These are phyloP conservation scores for Ceratocystis lukuohia DNA, from an alignment of 2,329 filamentous ascomycete species.

Conservation along the genomic window DNA sequence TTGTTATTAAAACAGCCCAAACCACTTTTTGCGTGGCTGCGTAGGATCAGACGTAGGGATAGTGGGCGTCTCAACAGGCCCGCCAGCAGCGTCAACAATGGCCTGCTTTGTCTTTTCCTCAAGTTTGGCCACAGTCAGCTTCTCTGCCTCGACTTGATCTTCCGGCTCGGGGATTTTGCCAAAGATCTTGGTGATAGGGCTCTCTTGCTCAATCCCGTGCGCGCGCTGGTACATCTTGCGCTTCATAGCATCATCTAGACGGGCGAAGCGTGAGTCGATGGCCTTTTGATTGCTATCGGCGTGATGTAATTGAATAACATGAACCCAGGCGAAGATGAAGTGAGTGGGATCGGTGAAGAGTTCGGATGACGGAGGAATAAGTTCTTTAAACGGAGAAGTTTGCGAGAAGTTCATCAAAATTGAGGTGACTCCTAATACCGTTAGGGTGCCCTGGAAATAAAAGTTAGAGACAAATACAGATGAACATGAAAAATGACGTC, in stretches of 20 bases:
- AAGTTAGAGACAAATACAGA: conserved; percentile 5
- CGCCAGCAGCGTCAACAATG: conserved; percentile 14
- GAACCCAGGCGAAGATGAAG: conserved; percentile 50
- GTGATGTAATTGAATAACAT: conserved; percentile 66
- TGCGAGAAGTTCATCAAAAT: conserved; percentile 66
- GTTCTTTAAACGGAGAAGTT: conserved; percentile 65
- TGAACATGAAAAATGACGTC: not conserved
- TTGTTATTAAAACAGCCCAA: conserved; percentile 15
- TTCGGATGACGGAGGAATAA: conserved; percentile 59
- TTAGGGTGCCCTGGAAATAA: conserved; percentile 44
- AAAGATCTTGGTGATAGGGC: conserved; percentile 38
- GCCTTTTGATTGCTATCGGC: conserved; percentile 56
- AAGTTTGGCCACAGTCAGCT: conserved; percentile 21
- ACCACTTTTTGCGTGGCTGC: conserved; percentile 18
- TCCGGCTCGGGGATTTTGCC: conserved; percentile 28
- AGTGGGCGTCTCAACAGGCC: not conserved
- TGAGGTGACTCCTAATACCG: conserved; percentile 55
- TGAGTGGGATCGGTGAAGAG: conserved; percentile 56
- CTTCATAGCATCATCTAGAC: conserved; percentile 78
- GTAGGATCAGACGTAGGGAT: not conserved
- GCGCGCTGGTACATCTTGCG: conserved; percentile 71
- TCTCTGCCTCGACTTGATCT: conserved; percentile 27
- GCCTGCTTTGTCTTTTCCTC: conserved; percentile 18
- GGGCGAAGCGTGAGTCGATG: conserved; percentile 55
- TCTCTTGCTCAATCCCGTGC: conserved; percentile 60